A percentile compares a stretch with the other conserved stretches of the same genome.
These are phyloP conservation scores for Gardenia jasminoides DNA, from an alignment of 257 asterid species.

Conservation along the genomic window DNA sequence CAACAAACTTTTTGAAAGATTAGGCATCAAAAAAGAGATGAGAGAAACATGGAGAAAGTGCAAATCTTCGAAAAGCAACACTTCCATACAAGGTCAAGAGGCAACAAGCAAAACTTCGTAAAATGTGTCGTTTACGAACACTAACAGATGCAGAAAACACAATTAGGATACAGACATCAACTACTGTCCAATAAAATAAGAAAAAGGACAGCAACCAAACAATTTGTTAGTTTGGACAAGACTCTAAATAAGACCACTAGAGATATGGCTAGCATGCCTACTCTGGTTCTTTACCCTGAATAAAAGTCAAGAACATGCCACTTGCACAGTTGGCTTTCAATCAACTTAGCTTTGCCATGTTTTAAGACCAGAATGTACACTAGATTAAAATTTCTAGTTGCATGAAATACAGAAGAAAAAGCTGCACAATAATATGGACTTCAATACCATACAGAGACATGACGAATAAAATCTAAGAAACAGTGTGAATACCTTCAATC, in stretches of 20 bases:
- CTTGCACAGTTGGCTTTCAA: not conserved
- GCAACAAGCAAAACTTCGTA: not conserved
- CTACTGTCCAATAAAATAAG: not conserved
- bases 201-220: not conserved
- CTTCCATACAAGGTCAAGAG: not conserved
- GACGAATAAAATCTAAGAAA: not conserved
- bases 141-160: not conserved
- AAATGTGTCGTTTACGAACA: not conserved
- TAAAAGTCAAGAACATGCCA: not conserved
- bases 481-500: conserved; percentile 62
- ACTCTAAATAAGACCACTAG: not conserved
- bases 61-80: too few species aligned
- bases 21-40: not conserved
- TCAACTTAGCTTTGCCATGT: not conserved
- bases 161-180: not conserved
- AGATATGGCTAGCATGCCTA: not conserved
- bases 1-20: not conserved
- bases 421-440: not conserved
- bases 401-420: not conserved
- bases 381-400: not conserved
- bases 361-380: not conserved
- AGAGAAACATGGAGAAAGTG: not conserved
- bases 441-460: not conserved
- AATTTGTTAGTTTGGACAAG: not conserved
- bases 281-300: not conserved